Conservation (phyloP, 2,329 filamentous ascomycete species). For the Venturia asperata region DNA sequence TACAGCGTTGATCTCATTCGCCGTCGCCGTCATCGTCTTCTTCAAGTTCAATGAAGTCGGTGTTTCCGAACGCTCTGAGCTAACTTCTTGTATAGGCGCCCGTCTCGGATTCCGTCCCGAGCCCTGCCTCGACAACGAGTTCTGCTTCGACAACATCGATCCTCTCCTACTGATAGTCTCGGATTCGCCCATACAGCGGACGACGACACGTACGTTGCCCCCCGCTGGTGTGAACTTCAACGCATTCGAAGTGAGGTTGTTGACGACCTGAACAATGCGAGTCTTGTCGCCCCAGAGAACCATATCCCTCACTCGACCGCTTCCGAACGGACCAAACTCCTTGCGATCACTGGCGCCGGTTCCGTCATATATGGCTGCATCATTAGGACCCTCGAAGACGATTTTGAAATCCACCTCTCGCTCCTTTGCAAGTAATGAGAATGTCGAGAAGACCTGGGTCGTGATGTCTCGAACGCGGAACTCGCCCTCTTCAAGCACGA, state of each 20-base stretch:
- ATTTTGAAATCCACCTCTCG: slow-evolving; percentile 67
- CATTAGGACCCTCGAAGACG: slow-evolving; percentile 54
- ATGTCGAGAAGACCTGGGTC: slow-evolving; percentile 76
- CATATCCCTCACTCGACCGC: slow-evolving; percentile 72
- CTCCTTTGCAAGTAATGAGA: slow-evolving; percentile 82
- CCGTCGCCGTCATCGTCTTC: slow-evolving; percentile 31
- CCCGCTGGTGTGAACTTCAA: slow-evolving; percentile 80
- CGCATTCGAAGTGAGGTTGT: slow-evolving; percentile 86
- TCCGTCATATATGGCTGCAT: slow-evolving; percentile 33
- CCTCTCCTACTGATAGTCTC: slow-evolving; percentile 40
- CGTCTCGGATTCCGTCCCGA: slow-evolving; percentile 31
- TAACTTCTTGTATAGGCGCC: slow-evolving; percentile 7
- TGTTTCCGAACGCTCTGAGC: slow-evolving; percentile 9
- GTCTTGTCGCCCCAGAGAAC: slow-evolving; percentile 89
- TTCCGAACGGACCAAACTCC: slow-evolving; percentile 57
- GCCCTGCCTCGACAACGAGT: slow-evolving; percentile 21
- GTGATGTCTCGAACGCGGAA: slow-evolving; percentile 79
- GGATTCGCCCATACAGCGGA: slow-evolving; percentile 62
- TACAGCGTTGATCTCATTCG: slow-evolving; percentile 39
- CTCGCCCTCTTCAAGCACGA: slow-evolving; percentile 75
- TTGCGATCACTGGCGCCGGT: slow-evolving; percentile 38
- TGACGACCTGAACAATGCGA: slow-evolving; percentile 83
- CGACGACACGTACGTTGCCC: slow-evolving; percentile 67
- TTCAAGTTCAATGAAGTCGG: slow-evolving; percentile 25
- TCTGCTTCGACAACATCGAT: slow-evolving; percentile 38